phyloP scores from a whole-genome alignment of 2,329 filamentous ascomycete species.

The Davidsoniella virescens region DNA sequence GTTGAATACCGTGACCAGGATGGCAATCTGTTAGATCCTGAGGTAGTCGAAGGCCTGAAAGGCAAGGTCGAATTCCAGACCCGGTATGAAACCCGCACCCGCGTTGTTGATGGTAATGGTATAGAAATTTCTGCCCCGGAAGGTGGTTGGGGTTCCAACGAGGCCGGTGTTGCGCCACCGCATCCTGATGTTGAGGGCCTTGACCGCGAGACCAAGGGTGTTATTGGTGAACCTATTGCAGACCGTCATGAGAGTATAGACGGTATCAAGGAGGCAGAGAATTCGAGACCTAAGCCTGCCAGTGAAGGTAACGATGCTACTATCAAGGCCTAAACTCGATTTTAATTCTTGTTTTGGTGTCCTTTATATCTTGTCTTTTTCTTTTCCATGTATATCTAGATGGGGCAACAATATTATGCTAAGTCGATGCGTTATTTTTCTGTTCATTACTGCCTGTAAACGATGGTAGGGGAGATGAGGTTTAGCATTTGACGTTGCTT shows the following conservation, averaged over 20 bases:
- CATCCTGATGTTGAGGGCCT: slow-evolving; percentile 46
- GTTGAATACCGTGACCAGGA: slow-evolving; percentile 91
- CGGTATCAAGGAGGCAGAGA: slow-evolving; percentile 41
- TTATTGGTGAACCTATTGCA: slow-evolving; percentile 24
- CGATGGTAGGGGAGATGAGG: too few species aligned
- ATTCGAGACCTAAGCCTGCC: slow-evolving; percentile 41
- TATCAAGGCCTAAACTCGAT: slow-evolving; percentile 15
- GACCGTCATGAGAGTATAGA: slow-evolving; percentile 34
- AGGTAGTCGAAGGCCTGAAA: slow-evolving; percentile 68
- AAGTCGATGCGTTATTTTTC: too few species aligned
- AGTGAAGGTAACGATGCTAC: slow-evolving; percentile 47
- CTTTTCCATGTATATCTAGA: too few species aligned
- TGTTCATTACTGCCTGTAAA: too few species aligned
- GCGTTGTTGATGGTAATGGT: slow-evolving; percentile 62
- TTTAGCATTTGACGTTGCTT: too few species aligned
- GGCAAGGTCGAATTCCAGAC: slow-evolving; percentile 95
- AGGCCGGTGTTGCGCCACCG: slow-evolving; percentile 28
- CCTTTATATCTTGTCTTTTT: too few species aligned
- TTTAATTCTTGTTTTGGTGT: background rate
- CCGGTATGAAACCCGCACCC: slow-evolving; percentile 85
- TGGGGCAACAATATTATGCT: too few species aligned
- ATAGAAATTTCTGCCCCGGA: slow-evolving; percentile 48
- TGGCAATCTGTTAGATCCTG: slow-evolving; percentile 71
- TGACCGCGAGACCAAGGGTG: slow-evolving; percentile 39
- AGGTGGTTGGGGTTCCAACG: slow-evolving; percentile 18